Evolutionary conservation across 2,329 filamentous ascomycete species (phyloP).

Genomic region (Neopestalotiopsis rosae): DNA sequence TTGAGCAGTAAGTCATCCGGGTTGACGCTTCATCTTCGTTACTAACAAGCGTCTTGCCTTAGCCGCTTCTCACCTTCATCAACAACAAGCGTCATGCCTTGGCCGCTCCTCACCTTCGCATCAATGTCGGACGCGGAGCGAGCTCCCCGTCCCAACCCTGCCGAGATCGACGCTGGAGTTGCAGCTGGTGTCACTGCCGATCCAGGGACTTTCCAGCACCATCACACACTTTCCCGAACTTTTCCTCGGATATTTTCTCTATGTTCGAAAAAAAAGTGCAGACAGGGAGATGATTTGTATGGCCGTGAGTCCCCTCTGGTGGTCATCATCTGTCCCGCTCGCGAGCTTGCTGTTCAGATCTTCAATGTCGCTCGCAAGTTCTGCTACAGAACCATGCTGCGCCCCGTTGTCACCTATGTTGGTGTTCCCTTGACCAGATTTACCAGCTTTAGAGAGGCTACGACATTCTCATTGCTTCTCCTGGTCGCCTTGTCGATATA

Average conservation of each 20-base stretch:
- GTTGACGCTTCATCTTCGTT: too few species aligned
- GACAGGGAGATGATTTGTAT: too few species aligned
- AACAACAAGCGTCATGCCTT: constrained; percentile 45
- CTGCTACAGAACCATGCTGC: constrained; percentile 93
- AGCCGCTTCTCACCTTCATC: too few species aligned
- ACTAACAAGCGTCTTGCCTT: too few species aligned
- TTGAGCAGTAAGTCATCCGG: too few species aligned
- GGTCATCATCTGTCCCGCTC: constrained; percentile 82
- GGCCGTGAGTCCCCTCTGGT: constrained; percentile 65
- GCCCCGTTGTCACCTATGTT: constrained; percentile 88
- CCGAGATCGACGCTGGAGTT: too few species aligned
- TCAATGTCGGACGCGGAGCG: constrained; percentile 77
- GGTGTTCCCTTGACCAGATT: constrained; percentile 78
- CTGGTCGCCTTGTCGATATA: constrained; percentile 85
- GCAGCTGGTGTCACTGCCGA: too few species aligned
- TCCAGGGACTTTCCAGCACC: too few species aligned
- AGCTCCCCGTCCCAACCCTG: too few species aligned
- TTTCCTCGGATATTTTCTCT: too few species aligned
- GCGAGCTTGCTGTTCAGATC: constrained; percentile 91
- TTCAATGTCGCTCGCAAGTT: constrained; percentile 93
- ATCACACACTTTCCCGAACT: too few species aligned
- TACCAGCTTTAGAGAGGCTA: constrained; percentile 81
- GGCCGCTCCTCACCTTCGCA: constrained; percentile 73
- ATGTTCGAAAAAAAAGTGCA: too few species aligned
- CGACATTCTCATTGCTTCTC: constrained; percentile 86